Conservation (phyloP, 345 rosid genomes). For the Hibiscus mutabilis region DNA sequence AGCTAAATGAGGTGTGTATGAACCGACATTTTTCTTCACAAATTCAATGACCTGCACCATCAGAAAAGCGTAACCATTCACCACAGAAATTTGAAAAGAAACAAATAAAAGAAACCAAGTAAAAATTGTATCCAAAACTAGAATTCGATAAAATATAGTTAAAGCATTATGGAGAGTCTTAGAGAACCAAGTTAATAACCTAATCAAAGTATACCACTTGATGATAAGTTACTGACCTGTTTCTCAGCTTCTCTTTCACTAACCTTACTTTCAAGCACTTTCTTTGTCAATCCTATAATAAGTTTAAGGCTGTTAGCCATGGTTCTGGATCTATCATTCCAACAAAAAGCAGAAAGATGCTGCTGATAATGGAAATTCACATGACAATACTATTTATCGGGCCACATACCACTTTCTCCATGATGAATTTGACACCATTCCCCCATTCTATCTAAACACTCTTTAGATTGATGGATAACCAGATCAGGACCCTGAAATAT, state of each 20-base stretch:
- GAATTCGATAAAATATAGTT: neutral
- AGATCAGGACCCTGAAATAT: slow-evolving; percentile 75
- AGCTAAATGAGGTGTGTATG: slow-evolving; percentile 55
- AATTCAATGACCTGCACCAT: slow-evolving; percentile 68
- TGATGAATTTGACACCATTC: slow-evolving; percentile 95
- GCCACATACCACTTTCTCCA: slow-evolving; percentile 68
- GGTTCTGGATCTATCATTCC: neutral
- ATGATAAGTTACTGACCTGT: slow-evolving; percentile 44
- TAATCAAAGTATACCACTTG: neutral
- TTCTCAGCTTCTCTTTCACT: slow-evolving; percentile 79
- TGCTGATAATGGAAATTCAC: neutral
- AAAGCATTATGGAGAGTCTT: neutral
- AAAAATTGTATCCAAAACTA: slow-evolving; percentile 1
- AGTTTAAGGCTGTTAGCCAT: slow-evolving; percentile 10
- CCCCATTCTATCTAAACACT: slow-evolving; percentile 70
- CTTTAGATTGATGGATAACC: slow-evolving; percentile 75
- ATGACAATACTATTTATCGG: slow-evolving; percentile 7
- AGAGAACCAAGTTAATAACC: slow-evolving; percentile 50
- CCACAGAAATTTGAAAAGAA: neutral
- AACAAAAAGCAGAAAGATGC: neutral
- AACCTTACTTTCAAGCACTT: slow-evolving; percentile 55
- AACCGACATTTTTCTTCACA: slow-evolving; percentile 59
- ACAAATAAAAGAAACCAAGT: neutral
- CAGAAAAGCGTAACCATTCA: slow-evolving; percentile 4
- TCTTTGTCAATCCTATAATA: slow-evolving; percentile 68